Evolutionary conservation across 2,329 filamentous ascomycete genomes (phyloP).

Genomic region (Arthrinium phaeospermum): DNA sequence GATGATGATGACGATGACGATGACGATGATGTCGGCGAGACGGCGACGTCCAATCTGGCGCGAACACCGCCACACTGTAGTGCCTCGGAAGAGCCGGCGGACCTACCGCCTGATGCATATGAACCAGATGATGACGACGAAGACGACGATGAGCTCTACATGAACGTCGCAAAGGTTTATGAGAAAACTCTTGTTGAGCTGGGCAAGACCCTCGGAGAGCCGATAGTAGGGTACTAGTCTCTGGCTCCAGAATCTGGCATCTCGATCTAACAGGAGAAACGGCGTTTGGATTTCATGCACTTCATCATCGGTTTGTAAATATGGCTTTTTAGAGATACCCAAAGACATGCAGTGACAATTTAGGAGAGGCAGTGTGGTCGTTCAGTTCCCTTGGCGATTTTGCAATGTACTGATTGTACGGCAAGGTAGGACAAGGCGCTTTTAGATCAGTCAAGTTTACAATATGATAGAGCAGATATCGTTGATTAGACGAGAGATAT

Average conservation of each 20-base stretch:
- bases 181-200: conserved; percentile 79
- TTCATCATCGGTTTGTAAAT: not conserved
- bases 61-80: conserved; percentile 2
- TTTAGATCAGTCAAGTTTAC: not conserved
- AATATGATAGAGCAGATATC: not conserved
- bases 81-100: not conserved
- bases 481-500: not conserved
- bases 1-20: conserved; percentile 24
- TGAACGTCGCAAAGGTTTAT: conserved; percentile 79
- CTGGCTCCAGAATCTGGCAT: not conserved
- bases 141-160: conserved; percentile 52
- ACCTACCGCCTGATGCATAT: conserved; percentile 1
- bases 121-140: conserved; percentile 34
- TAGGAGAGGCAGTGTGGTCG: not conserved
- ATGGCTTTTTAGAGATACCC: not conserved
- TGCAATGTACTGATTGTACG: not conserved
- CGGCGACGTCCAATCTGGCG: not conserved
- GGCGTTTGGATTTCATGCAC: not conserved
- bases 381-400: not conserved
- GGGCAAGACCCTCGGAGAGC: conserved; percentile 67
- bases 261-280: not conserved
- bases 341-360: not conserved
- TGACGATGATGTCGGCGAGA: conserved; percentile 11
- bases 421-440: no score
- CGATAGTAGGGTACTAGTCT: conserved; percentile 23